Percentiles rank a stretch among this genome's conserved stretches.
phyloP scores from a whole-genome alignment of 768 basidiomycete genomes.

The Mrakia blollopis region DNA sequence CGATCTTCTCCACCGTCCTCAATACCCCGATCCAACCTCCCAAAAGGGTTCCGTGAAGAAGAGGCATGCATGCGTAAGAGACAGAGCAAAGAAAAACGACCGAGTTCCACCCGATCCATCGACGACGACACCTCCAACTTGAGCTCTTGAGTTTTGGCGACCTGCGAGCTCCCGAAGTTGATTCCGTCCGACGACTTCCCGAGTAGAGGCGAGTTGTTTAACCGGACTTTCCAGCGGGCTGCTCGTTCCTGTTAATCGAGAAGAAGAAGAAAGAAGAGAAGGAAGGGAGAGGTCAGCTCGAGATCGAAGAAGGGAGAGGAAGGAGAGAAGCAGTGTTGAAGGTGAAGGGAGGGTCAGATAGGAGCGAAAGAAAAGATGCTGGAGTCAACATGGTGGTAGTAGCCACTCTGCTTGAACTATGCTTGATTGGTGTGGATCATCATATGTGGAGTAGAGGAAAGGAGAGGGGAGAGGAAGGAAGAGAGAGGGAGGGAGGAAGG shows the following conservation, averaged over 20 bases:
- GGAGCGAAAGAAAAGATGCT: slow-evolving; percentile 98
- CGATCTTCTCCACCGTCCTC: background rate
- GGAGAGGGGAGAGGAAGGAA: background rate
- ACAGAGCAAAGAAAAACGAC: slow-evolving; percentile 8
- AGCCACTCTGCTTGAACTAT: slow-evolving; percentile 95
- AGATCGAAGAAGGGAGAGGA: background rate
- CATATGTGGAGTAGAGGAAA: slow-evolving; percentile 38
- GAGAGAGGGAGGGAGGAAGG: slow-evolving; percentile 20
- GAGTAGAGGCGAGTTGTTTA: slow-evolving; percentile 11
- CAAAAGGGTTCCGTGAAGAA: slow-evolving; percentile 8
- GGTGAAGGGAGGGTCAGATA: slow-evolving; percentile 61
- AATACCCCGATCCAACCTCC: background rate
- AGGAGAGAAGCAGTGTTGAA: background rate
- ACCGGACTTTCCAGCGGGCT: slow-evolving; percentile 30
- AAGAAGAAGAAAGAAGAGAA: background rate
- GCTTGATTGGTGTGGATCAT: slow-evolving; percentile 49
- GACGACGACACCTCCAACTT: background rate
- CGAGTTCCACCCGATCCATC: background rate
- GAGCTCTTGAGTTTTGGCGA: background rate
- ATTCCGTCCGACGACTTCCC: background rate
- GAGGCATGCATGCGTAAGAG: slow-evolving; percentile 21
- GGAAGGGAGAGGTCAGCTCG: background rate
- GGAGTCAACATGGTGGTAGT: slow-evolving; percentile 63
- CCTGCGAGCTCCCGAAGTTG: background rate
- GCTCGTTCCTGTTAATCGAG: slow-evolving; percentile 15